phyloP scores from a whole-genome alignment of 2,329 filamentous ascomycete genomes.

The Xylariaceae sp. region DNA sequence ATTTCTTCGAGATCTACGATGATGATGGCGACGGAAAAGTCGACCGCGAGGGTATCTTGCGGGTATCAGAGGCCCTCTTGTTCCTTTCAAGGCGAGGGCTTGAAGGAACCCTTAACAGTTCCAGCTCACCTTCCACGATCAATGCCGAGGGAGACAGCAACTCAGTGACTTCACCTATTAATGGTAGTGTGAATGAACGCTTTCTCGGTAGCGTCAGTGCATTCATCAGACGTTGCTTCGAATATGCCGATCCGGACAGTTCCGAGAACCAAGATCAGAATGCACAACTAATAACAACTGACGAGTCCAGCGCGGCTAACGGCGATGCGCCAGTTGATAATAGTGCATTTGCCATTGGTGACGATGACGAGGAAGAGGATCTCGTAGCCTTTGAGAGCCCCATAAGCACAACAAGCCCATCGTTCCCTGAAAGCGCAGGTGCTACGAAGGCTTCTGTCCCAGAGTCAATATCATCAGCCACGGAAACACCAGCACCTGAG shows the following conservation, averaged over 20 bases:
- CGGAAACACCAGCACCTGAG: conserved; percentile 27
- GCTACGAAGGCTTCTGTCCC: conserved; percentile 40
- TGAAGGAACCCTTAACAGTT: conserved; percentile 66
- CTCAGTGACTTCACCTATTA: conserved; percentile 39
- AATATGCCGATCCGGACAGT: conserved; percentile 92
- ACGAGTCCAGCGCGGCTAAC: conserved; percentile 22
- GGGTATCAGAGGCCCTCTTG: conserved; percentile 88
- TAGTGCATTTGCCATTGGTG: conserved; percentile 67
- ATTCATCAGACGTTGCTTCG: conserved; percentile 93
- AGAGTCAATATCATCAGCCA: conserved; percentile 34
- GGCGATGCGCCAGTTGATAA: conserved; percentile 32
- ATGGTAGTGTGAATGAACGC: conserved; percentile 70
- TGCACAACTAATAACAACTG: conserved; percentile 28
- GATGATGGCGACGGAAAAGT: conserved; percentile 87
- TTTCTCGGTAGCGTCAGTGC: conserved; percentile 91
- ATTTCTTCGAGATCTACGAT: conserved; percentile 97
- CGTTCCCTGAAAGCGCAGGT: conserved; percentile 36
- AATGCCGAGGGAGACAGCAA: conserved; percentile 37
- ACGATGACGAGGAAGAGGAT: conserved; percentile 46
- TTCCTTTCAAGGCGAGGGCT: conserved; percentile 88
- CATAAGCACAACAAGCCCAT: conserved; percentile 22
- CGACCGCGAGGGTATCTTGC: conserved; percentile 87
- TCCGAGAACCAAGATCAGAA: conserved; percentile 50
- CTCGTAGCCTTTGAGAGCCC: conserved; percentile 54
- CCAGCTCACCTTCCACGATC: conserved; percentile 52